A percentile compares a stretch with the other conserved stretches of the same genome.
These are phyloP conservation scores for Psilocybe cyanescens DNA, from an alignment of 768 basidiomycete species.

Conservation along the genomic window DNA sequence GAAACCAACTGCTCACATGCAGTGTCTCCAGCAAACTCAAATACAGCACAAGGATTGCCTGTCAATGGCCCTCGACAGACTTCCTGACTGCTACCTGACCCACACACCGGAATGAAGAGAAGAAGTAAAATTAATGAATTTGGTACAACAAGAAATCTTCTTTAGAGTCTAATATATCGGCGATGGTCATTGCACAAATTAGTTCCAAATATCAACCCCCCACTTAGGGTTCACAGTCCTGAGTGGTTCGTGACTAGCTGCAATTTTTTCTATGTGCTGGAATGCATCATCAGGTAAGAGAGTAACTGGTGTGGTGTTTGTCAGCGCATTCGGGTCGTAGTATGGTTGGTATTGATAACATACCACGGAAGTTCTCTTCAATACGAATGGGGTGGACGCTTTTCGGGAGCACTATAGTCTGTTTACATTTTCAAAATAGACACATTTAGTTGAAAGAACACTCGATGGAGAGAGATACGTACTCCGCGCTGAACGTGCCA, in stretches of 20 bases:
- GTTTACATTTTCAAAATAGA: background rate
- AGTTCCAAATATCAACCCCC: constrained; percentile 71
- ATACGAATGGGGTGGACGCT: constrained; percentile 73
- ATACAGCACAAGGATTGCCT: no score
- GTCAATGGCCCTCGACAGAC: no score
- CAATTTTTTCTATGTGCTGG: constrained; percentile 52
- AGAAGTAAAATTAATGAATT: background rate
- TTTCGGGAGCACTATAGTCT: constrained; percentile 79
- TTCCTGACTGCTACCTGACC: no score
- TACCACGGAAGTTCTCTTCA: constrained; percentile 70
- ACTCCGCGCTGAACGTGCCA: constrained; percentile 83
- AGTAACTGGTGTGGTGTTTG: constrained; percentile 26
- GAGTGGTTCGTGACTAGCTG: constrained; percentile 55
- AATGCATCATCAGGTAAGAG: constrained; percentile 44
- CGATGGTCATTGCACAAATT: constrained; percentile 1
- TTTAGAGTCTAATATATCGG: background rate
- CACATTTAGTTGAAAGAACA: background rate
- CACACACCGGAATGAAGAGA: no score
- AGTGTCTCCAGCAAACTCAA: no score
- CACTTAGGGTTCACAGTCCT: constrained; percentile 62
- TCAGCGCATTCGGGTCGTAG: background rate
- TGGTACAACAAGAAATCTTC: background rate
- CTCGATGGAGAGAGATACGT: constrained; percentile 25
- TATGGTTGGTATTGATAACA: background rate
- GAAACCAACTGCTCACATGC: no score